A percentile compares a stretch with the other conserved stretches of the same genome.
Conservation (phyloP, 169 alveolate genomes). For the Besnoitia besnoiti region DNA sequence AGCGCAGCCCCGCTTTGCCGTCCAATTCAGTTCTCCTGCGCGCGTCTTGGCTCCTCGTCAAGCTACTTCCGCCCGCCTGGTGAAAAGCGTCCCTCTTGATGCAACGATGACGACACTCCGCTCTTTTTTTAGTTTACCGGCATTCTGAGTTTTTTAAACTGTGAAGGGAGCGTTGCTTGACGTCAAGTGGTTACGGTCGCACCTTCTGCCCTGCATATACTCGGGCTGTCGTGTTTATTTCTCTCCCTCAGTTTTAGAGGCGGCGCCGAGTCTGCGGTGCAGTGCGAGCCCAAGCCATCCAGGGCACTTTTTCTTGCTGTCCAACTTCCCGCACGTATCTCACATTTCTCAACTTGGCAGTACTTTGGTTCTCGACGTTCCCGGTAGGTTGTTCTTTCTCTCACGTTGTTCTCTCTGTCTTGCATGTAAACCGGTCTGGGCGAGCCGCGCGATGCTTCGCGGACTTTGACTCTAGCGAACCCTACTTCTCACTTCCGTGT, state of each 20-base stretch:
- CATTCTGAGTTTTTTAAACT: background rate
- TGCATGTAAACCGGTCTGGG: no score
- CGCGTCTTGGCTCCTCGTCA: conserved; percentile 7
- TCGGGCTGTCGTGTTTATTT: background rate
- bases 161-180: background rate
- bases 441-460: no score
- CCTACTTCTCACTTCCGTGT: no score
- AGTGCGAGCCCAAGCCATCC: background rate
- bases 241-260: background rate
- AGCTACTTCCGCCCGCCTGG: background rate
- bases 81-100: background rate
- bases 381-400: no score
- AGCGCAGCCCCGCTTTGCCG: background rate
- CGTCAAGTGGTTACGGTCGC: background rate
- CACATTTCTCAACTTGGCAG: background rate
- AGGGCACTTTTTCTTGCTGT: background rate
- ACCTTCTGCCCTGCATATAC: background rate
- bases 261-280: background rate
- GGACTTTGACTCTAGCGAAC: no score
- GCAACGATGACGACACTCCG: background rate
- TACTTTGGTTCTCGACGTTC: background rate
- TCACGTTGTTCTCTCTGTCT: background rate
- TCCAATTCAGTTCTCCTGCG: background rate
- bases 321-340: background rate
- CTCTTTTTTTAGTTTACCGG: background rate